phyloP scores from a whole-genome alignment of 768 basidiomycete species.

The Lactarius sanguifluus region DNA sequence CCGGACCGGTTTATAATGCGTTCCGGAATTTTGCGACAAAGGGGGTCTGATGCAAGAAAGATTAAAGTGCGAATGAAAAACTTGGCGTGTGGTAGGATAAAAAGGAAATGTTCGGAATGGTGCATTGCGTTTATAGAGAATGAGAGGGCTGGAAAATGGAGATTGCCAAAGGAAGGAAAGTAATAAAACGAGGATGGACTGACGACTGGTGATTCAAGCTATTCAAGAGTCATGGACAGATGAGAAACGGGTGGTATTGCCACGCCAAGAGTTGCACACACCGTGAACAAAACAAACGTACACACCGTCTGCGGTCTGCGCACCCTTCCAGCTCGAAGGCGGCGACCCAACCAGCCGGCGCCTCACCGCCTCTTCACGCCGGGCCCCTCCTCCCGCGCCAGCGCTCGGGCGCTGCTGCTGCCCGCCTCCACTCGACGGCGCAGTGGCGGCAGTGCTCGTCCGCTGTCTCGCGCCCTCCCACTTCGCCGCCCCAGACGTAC shows the following conservation, averaged over 20 bases:
- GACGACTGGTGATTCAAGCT: not conserved
- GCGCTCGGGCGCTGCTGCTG: constrained; percentile 23
- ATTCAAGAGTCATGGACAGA: no score
- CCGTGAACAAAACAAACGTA: not conserved
- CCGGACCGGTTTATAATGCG: no score
- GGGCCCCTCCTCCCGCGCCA: not conserved
- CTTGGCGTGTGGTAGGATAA: not conserved
- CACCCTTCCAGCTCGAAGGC: constrained; percentile 39
- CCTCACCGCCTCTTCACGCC: constrained; percentile 13
- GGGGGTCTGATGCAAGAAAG: not conserved
- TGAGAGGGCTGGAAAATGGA: not conserved
- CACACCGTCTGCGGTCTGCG: constrained; percentile 8
- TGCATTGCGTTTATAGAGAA: not conserved
- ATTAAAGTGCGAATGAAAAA: not conserved
- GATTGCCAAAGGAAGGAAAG: not conserved
- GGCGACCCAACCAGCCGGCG: constrained; percentile 32
- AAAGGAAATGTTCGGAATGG: not conserved
- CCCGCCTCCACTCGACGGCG: constrained; percentile 31
- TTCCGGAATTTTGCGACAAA: no score
- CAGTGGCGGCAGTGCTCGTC: constrained; percentile 38
- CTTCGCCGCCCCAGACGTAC: constrained; percentile 24
- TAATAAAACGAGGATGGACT: not conserved
- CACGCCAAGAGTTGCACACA: no score
- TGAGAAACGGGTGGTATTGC: not conserved
- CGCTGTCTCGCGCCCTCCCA: constrained; percentile 32